Conservation (phyloP, 2,329 filamentous ascomycete genomes). For the Keithomyces neogunnii region DNA sequence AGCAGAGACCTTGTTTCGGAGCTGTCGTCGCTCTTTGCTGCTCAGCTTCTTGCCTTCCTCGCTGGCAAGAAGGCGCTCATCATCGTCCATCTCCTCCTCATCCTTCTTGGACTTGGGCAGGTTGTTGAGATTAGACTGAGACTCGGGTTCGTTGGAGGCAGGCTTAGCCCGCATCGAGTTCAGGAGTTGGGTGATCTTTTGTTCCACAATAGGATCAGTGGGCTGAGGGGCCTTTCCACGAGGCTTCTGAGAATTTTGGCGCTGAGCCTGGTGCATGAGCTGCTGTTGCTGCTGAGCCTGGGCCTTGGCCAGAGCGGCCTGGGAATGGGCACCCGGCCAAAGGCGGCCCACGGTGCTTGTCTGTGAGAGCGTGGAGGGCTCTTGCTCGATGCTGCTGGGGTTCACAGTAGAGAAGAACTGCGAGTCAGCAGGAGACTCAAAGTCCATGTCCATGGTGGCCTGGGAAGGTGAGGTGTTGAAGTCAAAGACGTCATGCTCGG, state of each 20-base stretch:
- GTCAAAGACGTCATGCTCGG: constrained; percentile 60
- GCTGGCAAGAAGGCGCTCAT: constrained; percentile 86
- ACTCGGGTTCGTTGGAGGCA: constrained; percentile 36
- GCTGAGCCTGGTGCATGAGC: constrained; percentile 33
- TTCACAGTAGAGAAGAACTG: constrained; percentile 64
- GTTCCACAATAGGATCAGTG: constrained; percentile 68
- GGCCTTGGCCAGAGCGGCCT: constrained; percentile 70
- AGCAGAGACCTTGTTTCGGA: constrained; percentile 98
- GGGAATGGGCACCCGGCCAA: constrained; percentile 90
- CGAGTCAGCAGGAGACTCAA: constrained; percentile 37
- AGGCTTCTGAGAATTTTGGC: constrained; percentile 40
- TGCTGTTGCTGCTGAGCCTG: constrained; percentile 59
- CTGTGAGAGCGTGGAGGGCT: constrained; percentile 38
- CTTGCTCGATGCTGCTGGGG: constrained; percentile 63
- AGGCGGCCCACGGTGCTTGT: constrained; percentile 60
- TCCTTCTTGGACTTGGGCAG: constrained; percentile 77
- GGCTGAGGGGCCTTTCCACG: constrained; percentile 43
- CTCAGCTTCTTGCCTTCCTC: constrained; percentile 99
- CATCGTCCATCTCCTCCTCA: constrained; percentile 97
- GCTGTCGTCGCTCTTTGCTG: constrained; percentile 91
- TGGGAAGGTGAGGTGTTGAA: constrained; percentile 62
- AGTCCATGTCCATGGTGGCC: constrained; percentile 54
- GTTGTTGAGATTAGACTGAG: constrained; percentile 49
- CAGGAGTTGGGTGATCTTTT: constrained; percentile 87
- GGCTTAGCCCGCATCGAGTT: constrained; percentile 83